phyloP scores from a whole-genome alignment of 495 filamentous ascomycete species.

The Pseudevernia furfuracea region DNA sequence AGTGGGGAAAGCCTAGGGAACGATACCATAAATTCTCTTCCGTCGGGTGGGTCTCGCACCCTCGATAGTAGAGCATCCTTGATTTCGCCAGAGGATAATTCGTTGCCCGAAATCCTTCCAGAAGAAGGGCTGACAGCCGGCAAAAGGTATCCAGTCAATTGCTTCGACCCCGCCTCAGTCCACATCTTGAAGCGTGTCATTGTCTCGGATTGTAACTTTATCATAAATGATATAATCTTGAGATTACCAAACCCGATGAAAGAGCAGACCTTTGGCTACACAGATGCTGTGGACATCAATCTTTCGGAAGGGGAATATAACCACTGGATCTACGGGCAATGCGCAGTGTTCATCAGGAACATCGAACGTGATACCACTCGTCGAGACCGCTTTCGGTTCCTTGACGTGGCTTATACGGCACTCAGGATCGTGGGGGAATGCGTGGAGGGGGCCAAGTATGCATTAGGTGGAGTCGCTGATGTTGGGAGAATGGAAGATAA shows the following conservation, averaged over 20 bases:
- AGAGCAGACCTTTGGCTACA: slow-evolving; percentile 8
- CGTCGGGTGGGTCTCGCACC: background rate
- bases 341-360: background rate
- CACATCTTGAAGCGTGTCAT: background rate
- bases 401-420: slow-evolving; percentile 10
- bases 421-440: background rate
- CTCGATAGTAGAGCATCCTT: background rate
- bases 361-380: background rate
- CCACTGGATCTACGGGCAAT: background rate
- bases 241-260: background rate
- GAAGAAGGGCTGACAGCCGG: background rate
- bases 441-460: slow-evolving; percentile 1
- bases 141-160: background rate
- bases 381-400: background rate
- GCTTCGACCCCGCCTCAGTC: background rate
- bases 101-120: background rate
- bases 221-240: slow-evolving; percentile 10
- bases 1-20: background rate
- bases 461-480: slow-evolving; percentile 1
- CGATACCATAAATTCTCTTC: background rate
- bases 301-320: background rate
- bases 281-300: slow-evolving; percentile 9
- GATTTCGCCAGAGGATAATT: background rate
- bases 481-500: background rate
- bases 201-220: slow-evolving; percentile 6